Percentiles rank a stretch among this genome's conserved stretches.
These are phyloP conservation scores for Chrysanthemum makinoi DNA, from an alignment of 129 eudicot genomes.

Conservation along the genomic window DNA sequence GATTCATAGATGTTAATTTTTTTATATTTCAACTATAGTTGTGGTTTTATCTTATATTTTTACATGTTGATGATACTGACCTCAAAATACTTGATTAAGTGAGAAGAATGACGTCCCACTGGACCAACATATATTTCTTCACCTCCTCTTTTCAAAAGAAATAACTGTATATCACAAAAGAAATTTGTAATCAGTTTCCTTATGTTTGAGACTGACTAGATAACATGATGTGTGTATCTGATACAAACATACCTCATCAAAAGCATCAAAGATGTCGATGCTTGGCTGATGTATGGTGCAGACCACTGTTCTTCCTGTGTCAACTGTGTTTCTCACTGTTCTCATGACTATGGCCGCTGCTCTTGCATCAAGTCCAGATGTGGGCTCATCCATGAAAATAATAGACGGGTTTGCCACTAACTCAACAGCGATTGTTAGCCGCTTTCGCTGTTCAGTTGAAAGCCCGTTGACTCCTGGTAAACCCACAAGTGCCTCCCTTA, in stretches of 20 bases:
- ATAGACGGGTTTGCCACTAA: constrained; percentile 92
- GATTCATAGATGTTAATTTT: not conserved
- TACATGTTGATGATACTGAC: constrained; percentile 33
- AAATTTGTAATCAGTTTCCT: constrained; percentile 5
- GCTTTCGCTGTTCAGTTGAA: constrained; percentile 84
- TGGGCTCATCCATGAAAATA: constrained; percentile 95
- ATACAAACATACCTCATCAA: constrained; percentile 61
- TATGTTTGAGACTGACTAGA: not conserved
- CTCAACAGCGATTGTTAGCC: constrained; percentile 89
- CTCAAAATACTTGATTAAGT: constrained; percentile 82
- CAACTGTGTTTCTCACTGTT: constrained; percentile 88
- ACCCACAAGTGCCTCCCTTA: constrained; percentile 82
- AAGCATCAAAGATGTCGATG: constrained; percentile 89
- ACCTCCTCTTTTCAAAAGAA: constrained; percentile 84
- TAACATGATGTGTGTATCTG: not conserved
- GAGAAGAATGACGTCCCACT: constrained; percentile 60
- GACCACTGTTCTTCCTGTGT: constrained; percentile 89
- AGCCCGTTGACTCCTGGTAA: constrained; percentile 95
- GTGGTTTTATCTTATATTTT: not conserved
- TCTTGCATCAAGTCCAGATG: constrained; percentile 96
- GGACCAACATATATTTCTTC: constrained; percentile 88
- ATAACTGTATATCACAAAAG: constrained; percentile 38
- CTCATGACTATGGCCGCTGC: constrained; percentile 98
- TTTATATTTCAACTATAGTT: not conserved
- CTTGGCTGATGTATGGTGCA: constrained; percentile 98